A percentile compares a stretch with the other conserved stretches of the same genome.
phyloP scores from a whole-genome alignment of 495 filamentous ascomycete species.

The Trichoderma erinaceum region DNA sequence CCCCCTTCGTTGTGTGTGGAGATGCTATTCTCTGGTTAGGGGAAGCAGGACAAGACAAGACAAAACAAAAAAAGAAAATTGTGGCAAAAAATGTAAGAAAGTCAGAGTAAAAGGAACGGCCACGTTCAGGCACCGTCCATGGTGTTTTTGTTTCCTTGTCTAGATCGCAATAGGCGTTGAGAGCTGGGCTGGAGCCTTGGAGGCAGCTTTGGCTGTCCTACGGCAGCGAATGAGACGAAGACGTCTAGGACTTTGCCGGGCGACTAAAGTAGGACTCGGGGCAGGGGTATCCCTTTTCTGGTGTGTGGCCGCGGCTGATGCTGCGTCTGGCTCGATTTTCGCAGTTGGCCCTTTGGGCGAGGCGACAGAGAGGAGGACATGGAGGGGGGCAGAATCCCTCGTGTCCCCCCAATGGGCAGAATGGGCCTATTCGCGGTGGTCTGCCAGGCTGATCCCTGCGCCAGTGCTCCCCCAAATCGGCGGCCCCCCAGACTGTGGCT shows the following conservation, averaged over 20 bases:
- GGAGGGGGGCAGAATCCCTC: too few relatives aligned
- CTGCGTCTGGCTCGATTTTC: neutral
- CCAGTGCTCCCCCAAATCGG: slow-evolving; percentile 3
- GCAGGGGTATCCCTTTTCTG: slow-evolving; percentile 1
- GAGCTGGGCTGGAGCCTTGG: slow-evolving; percentile 5
- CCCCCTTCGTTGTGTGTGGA: neutral
- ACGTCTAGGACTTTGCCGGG: neutral
- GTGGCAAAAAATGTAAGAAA: neutral
- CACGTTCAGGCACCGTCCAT: slow-evolving; percentile 12
- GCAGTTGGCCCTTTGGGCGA: neutral
- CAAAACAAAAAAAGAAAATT: neutral
- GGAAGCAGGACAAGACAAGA: neutral
- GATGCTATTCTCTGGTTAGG: neutral
- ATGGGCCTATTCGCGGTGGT: neutral
- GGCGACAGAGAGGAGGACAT: neutral
- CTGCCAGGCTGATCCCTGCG: slow-evolving; percentile 11
- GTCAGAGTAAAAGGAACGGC: neutral
- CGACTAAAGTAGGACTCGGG: neutral
- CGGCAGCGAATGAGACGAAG: slow-evolving; percentile 11
- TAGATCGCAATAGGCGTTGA: neutral
- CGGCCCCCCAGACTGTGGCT: neutral
- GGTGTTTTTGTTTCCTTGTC: neutral
- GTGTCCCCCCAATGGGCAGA: neutral
- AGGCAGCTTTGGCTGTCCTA: slow-evolving; percentile 5
- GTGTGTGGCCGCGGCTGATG: neutral